A percentile compares a stretch with the other conserved stretches of the same genome.
Conservation (phyloP, 306 rosid genomes). For the Senna siamea region DNA sequence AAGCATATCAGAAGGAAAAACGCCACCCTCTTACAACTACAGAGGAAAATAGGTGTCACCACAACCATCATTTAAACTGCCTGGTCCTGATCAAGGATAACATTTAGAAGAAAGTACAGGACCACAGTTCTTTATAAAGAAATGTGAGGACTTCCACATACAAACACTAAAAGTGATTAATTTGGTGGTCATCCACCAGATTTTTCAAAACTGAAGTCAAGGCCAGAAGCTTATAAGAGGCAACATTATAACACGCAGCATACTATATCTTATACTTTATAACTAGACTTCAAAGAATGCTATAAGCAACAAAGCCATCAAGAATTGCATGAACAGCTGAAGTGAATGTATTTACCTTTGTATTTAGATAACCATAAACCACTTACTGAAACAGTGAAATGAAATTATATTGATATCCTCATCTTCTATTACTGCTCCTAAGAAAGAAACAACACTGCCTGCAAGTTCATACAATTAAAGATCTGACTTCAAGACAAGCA, state of each 20-base stretch:
- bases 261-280: neutral
- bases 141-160: neutral
- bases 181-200: neutral
- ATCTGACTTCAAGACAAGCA: constrained; percentile 18
- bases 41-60: neutral
- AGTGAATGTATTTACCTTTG: neutral
- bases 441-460: neutral
- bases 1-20: neutral
- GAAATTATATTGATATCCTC: neutral
- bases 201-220: constrained; percentile 38
- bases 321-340: neutral
- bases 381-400: neutral
- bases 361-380: neutral
- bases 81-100: neutral
- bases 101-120: neutral
- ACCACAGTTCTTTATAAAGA: neutral
- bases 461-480: neutral
- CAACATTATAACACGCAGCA: neutral
- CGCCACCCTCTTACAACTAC: neutral
- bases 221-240: constrained; percentile 49
- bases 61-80: neutral
- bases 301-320: neutral
- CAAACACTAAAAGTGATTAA: neutral
- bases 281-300: neutral
- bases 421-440: neutral